Evolutionary conservation across 129 eudicot species (phyloP).

Genomic region (Flaveria trinervia): DNA sequence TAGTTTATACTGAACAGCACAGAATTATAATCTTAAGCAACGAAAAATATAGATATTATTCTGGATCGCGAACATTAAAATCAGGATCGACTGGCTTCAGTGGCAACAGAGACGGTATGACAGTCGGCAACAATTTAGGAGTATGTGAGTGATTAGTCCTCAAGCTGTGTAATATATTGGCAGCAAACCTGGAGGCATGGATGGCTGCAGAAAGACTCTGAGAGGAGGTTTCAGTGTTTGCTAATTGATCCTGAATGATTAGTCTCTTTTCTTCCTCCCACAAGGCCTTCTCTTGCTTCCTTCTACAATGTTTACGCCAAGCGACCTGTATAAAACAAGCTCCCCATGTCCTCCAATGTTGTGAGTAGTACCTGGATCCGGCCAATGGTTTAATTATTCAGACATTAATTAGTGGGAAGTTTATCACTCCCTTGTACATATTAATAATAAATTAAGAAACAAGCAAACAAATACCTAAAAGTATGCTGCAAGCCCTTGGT

Average conservation of each 20-base stretch:
- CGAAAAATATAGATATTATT: neutral
- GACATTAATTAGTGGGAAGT: too few relatives aligned
- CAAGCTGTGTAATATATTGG: slow-evolving; percentile 55
- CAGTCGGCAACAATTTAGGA: slow-evolving; percentile 38
- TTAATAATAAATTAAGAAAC: neutral
- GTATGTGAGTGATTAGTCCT: slow-evolving; percentile 40
- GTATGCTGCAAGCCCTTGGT: slow-evolving; percentile 81
- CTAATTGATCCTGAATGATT: slow-evolving; percentile 50
- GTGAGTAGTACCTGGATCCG: slow-evolving; percentile 61
- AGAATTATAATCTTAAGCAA: neutral
- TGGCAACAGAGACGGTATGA: slow-evolving; percentile 46
- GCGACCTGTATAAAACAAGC: slow-evolving; percentile 89
- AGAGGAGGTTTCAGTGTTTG: slow-evolving; percentile 39
- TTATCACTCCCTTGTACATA: too few relatives aligned
- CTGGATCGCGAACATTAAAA: slow-evolving; percentile 44
- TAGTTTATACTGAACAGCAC: too few relatives aligned
- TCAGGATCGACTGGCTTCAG: slow-evolving; percentile 84
- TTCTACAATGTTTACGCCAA: slow-evolving; percentile 69
- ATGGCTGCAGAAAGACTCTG: slow-evolving; percentile 75
- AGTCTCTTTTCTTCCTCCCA: slow-evolving; percentile 58
- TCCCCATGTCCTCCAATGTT: slow-evolving; percentile 91
- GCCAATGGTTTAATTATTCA: neutral
- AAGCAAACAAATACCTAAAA: slow-evolving; percentile 45
- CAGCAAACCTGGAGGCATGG: slow-evolving; percentile 79
- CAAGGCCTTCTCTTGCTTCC: slow-evolving; percentile 53